Percentiles rank a stretch among this genome's conserved stretches.
phyloP scores from a whole-genome alignment of 2,329 filamentous ascomycete genomes.

The Trichophaea hybrida region DNA sequence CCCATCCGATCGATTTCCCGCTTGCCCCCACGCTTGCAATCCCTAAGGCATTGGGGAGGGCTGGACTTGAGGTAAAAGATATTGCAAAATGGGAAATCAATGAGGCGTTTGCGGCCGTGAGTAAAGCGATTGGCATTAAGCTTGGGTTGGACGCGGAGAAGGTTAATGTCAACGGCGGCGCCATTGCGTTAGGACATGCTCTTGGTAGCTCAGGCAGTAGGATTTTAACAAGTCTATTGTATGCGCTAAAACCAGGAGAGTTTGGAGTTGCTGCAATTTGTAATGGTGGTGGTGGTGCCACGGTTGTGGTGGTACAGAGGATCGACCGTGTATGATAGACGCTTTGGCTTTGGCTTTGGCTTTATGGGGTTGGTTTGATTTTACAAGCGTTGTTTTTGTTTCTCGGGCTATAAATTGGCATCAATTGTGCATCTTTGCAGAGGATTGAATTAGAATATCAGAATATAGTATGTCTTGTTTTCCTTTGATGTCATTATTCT shows the following conservation, averaged over 20 bases:
- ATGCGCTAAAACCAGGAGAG: constrained; percentile 61
- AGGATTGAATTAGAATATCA: too few relatives aligned
- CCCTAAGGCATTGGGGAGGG: constrained; percentile 72
- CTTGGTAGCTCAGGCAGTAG: constrained; percentile 77
- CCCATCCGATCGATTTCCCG: constrained; percentile 87
- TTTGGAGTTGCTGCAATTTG: constrained; percentile 94
- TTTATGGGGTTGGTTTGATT: too few relatives aligned
- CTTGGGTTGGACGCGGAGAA: constrained; percentile 51
- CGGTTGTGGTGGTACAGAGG: constrained; percentile 72
- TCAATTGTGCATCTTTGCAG: too few relatives aligned
- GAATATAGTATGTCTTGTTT: too few relatives aligned
- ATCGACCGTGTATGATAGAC: constrained; percentile 9
- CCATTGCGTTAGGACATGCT: constrained; percentile 82
- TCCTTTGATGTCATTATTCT: too few relatives aligned
- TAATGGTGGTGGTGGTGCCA: constrained; percentile 87
- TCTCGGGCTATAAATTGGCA: too few relatives aligned
- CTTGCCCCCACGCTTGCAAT: constrained; percentile 85
- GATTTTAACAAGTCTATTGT: constrained; percentile 61
- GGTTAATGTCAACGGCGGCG: constrained; percentile 85
- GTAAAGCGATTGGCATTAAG: constrained; percentile 49
- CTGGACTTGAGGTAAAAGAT: constrained; percentile 80
- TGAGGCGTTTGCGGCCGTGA: constrained; percentile 64
- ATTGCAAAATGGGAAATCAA: constrained; percentile 97
- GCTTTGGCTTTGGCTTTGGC: too few relatives aligned
- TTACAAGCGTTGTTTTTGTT: too few relatives aligned